Evolutionary conservation across 2,329 filamentous ascomycete species (phyloP).

Genomic region (Phyllosticta capitalensis): DNA sequence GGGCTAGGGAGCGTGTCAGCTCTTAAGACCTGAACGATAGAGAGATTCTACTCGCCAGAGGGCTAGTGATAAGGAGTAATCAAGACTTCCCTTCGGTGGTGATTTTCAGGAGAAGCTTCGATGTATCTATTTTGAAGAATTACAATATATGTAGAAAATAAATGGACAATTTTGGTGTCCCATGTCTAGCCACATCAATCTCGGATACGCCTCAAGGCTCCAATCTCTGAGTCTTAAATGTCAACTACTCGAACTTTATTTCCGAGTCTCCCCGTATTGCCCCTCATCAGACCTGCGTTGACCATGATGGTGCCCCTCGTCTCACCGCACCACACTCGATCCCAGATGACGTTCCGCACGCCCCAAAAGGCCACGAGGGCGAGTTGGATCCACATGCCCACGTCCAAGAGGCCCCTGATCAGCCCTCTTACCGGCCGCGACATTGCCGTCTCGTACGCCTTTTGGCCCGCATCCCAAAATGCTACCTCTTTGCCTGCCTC

Average conservation of each 20-base stretch:
- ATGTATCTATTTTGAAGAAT: background rate
- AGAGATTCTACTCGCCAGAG: no score
- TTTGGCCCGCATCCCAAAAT: conserved; percentile 67
- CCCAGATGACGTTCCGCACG: conserved; percentile 49
- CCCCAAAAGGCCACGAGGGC: conserved; percentile 44
- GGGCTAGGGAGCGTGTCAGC: no score
- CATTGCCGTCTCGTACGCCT: conserved; percentile 58
- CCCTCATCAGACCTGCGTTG: conserved; percentile 49
- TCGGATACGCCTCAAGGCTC: background rate
- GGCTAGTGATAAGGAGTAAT: no score
- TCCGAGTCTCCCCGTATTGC: conserved; percentile 38
- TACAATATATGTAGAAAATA: background rate
- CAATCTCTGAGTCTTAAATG: conserved; percentile 18
- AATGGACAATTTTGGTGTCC: background rate
- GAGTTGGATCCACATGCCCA: conserved; percentile 42
- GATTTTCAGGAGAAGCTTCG: background rate
- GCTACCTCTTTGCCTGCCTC: conserved; percentile 60
- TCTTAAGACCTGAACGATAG: no score
- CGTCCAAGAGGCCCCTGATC: conserved; percentile 28
- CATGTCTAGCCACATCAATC: background rate
- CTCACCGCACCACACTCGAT: conserved; percentile 48
- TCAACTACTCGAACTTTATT: conserved; percentile 36
- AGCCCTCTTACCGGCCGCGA: conserved; percentile 27
- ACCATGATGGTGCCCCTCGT: conserved; percentile 45
- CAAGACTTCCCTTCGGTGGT: no score